These are phyloP conservation scores for Albophoma yamanashiensis DNA, from an alignment of 2,329 filamentous ascomycete genomes.

Conservation along the genomic window DNA sequence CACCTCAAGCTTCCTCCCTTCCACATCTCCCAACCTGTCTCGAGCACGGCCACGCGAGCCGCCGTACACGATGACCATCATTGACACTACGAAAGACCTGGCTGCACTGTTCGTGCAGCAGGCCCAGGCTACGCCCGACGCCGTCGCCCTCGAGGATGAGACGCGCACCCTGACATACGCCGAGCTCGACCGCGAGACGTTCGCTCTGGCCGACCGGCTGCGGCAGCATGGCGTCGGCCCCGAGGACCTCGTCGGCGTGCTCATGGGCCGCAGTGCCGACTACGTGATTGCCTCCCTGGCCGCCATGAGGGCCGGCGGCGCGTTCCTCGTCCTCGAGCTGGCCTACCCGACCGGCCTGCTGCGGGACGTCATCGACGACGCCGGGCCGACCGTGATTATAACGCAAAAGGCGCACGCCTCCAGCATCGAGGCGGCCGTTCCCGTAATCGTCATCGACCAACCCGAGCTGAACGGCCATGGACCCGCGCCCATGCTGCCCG, in stretches of 20 bases:
- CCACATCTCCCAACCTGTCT: too few relatives aligned
- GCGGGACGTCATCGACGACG: constrained; percentile 68
- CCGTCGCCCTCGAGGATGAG: constrained; percentile 63
- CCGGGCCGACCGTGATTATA: constrained; percentile 58
- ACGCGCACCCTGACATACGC: constrained; percentile 57
- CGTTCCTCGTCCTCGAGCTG: constrained; percentile 70
- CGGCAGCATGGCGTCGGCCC: constrained; percentile 58
- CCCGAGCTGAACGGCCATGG: constrained; percentile 17
- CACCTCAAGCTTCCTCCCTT: too few relatives aligned
- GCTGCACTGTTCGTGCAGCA: constrained; percentile 61
- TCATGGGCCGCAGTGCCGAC: constrained; percentile 64
- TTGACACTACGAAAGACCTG: constrained; percentile 64
- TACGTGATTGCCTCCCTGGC: constrained; percentile 73
- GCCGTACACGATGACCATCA: constrained; percentile 42
- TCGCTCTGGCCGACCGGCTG: constrained; percentile 52
- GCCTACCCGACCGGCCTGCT: constrained; percentile 67
- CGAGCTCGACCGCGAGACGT: constrained; percentile 58
- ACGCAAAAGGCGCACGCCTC: constrained; percentile 54
- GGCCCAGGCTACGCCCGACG: constrained; percentile 56
- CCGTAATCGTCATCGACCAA: constrained; percentile 55
- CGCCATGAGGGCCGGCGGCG: constrained; percentile 66
- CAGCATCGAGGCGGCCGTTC: constrained; percentile 52
- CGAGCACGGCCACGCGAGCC: neutral
- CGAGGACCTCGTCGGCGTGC: constrained; percentile 64
- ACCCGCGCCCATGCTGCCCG: constrained; percentile 11